phyloP scores from a whole-genome alignment of 1,284 basidiomycete species.

The Megacollybia platyphylla region DNA sequence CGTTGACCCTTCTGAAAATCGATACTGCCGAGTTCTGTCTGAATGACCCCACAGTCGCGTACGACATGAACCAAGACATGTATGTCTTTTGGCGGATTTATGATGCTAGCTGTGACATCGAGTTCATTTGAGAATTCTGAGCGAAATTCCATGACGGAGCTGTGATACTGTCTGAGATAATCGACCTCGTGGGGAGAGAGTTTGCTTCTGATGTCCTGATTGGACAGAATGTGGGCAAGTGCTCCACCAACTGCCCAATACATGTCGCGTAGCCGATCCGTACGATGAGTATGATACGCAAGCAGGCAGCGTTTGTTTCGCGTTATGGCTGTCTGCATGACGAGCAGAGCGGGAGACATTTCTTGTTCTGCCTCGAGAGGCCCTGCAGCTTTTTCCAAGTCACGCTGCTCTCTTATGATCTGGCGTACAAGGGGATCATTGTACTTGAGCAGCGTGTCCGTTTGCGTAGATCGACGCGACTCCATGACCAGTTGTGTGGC shows the following conservation, averaged over 20 bases:
- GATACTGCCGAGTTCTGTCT: constrained; percentile 79
- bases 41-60: constrained; percentile 68
- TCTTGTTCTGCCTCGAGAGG: constrained; percentile 23
- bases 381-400: constrained; percentile 59
- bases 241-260: constrained; percentile 95
- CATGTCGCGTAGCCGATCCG: constrained; percentile 72
- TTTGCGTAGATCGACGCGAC: constrained; percentile 71
- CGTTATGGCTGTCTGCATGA: constrained; percentile 79
- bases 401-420: constrained; percentile 84
- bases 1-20: constrained; percentile 84
- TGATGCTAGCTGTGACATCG: constrained; percentile 73
- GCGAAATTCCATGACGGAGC: constrained; percentile 74
- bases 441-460: constrained; percentile 84
- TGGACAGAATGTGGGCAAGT: constrained; percentile 72
- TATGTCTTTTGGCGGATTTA: constrained; percentile 69
- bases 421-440: constrained; percentile 80
- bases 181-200: constrained; percentile 87
- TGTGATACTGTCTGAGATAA: constrained; percentile 77
- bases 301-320: constrained; percentile 91
- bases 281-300: constrained; percentile 80
- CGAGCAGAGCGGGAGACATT: constrained; percentile 61
- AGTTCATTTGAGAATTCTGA: constrained; percentile 78
- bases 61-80: constrained; percentile 71
- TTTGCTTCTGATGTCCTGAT: constrained; percentile 63
- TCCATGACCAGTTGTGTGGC: constrained; percentile 82